These are phyloP conservation scores for Saitozyma sp. DNA, from an alignment of 768 basidiomycete species.

Conservation along the genomic window DNA sequence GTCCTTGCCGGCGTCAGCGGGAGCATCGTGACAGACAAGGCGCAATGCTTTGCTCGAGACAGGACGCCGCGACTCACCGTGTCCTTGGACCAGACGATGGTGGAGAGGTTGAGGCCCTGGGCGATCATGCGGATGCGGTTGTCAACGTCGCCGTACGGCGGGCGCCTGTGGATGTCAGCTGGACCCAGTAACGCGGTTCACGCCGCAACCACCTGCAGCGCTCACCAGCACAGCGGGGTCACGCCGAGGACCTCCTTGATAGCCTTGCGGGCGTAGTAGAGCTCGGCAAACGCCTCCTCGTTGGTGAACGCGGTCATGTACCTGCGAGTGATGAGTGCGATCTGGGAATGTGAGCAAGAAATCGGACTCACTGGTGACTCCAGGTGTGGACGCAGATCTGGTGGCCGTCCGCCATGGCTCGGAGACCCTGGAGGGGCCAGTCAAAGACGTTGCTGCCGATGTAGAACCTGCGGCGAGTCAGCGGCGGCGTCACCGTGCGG, in stretches of 20 bases:
- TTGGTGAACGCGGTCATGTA: constrained; percentile 62
- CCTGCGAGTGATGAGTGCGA: constrained; percentile 9
- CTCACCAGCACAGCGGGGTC: constrained; percentile 39
- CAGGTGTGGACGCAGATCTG: constrained; percentile 48
- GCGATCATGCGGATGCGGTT: constrained; percentile 49
- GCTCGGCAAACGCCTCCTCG: constrained; percentile 49
- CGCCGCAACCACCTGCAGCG: constrained; percentile 12
- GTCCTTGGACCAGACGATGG: constrained; percentile 42
- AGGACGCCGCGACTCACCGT: constrained; percentile 15
- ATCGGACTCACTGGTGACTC: constrained; percentile 36
- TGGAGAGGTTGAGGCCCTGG: constrained; percentile 36
- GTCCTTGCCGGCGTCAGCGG: not conserved
- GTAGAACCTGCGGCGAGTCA: constrained; percentile 42
- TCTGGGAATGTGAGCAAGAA: not conserved
- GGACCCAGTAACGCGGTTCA: no score
- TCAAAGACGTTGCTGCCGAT: constrained; percentile 54
- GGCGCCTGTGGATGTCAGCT: constrained; percentile 21
- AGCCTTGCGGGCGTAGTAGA: constrained; percentile 45
- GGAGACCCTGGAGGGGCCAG: constrained; percentile 54
- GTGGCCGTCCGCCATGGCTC: constrained; percentile 50
- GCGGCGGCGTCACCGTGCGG: not conserved
- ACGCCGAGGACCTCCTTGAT: constrained; percentile 46
- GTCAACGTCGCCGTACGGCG: constrained; percentile 50
- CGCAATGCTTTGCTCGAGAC: constrained; percentile 10
- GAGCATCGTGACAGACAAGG: constrained; percentile 1